Conservation (phyloP, 768 basidiomycete species). For the Boletus rex-veris region DNA sequence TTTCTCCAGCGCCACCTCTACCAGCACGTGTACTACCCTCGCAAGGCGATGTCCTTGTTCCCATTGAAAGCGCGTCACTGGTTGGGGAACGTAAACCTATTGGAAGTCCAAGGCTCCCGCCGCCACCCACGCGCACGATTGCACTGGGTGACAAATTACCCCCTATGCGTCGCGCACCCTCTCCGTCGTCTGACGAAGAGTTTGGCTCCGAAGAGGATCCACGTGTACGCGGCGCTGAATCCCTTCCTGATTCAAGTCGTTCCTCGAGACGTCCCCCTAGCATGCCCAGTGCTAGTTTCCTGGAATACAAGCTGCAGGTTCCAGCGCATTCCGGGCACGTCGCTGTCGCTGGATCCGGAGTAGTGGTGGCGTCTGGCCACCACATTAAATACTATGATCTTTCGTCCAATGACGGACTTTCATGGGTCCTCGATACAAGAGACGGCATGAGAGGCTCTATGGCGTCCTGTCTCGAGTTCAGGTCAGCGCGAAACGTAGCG, state of each 20-base stretch:
- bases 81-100: constrained; percentile 25
- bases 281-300: constrained; percentile 30
- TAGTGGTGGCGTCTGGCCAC: constrained; percentile 56
- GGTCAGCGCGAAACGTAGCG: constrained; percentile 42
- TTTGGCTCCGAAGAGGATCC: constrained; percentile 61
- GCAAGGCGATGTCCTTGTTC: not conserved
- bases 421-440: constrained; percentile 56
- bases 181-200: constrained; percentile 49
- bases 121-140: constrained; percentile 74
- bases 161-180: constrained; percentile 46
- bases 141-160: constrained; percentile 68
- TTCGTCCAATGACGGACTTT: constrained; percentile 41
- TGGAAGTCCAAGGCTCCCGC: constrained; percentile 46
- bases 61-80: constrained; percentile 21
- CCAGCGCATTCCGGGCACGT: constrained; percentile 52
- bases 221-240: constrained; percentile 42
- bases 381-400: constrained; percentile 65
- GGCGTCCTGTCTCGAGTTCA: constrained; percentile 77
- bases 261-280: constrained; percentile 56
- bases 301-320: constrained; percentile 51
- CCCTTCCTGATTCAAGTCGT: constrained; percentile 64
- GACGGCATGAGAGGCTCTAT: constrained; percentile 65
- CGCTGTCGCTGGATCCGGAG: constrained; percentile 52
- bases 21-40: constrained; percentile 35
- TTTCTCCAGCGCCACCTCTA: constrained; percentile 22